Conservation (phyloP, 2,329 filamentous ascomycete species). For the Colletotrichum chrysophilum region DNA sequence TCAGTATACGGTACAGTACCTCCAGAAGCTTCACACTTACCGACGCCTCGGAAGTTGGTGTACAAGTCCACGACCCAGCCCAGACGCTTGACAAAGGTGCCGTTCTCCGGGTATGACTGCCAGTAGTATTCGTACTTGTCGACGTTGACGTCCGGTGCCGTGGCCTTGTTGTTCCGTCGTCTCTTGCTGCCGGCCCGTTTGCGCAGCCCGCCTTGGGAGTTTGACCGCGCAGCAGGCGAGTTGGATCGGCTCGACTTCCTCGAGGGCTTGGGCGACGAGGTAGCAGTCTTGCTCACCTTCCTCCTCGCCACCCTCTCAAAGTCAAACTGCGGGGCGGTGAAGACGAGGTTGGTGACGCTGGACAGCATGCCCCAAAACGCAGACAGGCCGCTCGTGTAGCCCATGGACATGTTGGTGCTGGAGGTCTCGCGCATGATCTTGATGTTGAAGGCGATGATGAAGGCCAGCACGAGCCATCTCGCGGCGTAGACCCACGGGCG, state of each 20-base stretch:
- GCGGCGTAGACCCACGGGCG: slow-evolving; percentile 55
- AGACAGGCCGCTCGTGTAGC: slow-evolving; percentile 57
- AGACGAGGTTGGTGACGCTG: slow-evolving; percentile 55
- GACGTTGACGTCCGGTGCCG: slow-evolving; percentile 7
- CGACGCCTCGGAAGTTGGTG: slow-evolving; percentile 58
- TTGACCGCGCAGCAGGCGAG: not conserved
- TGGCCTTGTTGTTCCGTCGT: not conserved
- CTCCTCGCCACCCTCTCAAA: slow-evolving; percentile 54
- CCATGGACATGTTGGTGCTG: slow-evolving; percentile 55
- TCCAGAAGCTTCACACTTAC: slow-evolving; percentile 37
- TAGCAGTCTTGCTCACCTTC: slow-evolving; percentile 19
- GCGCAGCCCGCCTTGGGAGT: not conserved
- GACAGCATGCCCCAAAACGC: slow-evolving; percentile 57
- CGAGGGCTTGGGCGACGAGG: not conserved
- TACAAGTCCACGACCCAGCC: slow-evolving; percentile 63
- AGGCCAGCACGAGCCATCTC: slow-evolving; percentile 54
- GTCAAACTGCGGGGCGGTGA: slow-evolving; percentile 61
- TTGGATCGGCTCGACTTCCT: not conserved
- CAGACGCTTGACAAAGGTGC: slow-evolving; percentile 52
- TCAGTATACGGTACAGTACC: not conserved
- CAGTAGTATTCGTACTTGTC: slow-evolving; percentile 58
- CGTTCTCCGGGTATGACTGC: slow-evolving; percentile 62
- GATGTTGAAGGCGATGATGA: slow-evolving; percentile 48
- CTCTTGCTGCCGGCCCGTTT: slow-evolving; percentile 9
- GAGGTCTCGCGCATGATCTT: slow-evolving; percentile 46